Percentiles rank a stretch among this genome's conserved stretches.
phyloP scores from a whole-genome alignment of 2,329 filamentous ascomycete species.

The Xylaria sp. region DNA sequence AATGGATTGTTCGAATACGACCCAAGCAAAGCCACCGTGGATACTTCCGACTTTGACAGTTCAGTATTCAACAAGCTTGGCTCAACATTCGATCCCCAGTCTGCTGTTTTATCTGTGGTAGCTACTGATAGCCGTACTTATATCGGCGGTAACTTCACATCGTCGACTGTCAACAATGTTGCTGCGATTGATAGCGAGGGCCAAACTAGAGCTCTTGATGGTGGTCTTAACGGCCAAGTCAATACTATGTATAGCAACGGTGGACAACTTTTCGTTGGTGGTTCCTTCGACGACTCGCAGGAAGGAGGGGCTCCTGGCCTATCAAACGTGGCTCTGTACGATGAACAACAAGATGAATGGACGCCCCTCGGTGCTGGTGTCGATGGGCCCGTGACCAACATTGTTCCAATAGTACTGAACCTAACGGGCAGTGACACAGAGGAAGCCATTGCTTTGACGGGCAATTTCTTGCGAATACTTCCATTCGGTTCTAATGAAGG shows the following conservation, averaged over 20 bases:
- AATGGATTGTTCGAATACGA: conserved; percentile 93
- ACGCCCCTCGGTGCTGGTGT: conserved; percentile 82
- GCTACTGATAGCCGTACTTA: conserved; percentile 70
- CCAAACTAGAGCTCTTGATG: conserved; percentile 65
- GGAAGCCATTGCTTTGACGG: conserved; percentile 78
- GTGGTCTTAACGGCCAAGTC: conserved; percentile 83
- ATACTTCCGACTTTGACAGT: conserved; percentile 66
- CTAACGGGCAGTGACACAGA: conserved; percentile 72
- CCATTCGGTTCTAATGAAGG: conserved; percentile 68
- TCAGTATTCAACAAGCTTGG: conserved; percentile 82
- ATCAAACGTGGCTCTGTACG: conserved; percentile 78
- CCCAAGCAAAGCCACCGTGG: conserved; percentile 63
- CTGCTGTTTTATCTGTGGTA: conserved; percentile 72
- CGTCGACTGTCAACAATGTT: conserved; percentile 72
- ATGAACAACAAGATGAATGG: conserved; percentile 73
- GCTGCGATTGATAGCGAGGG: conserved; percentile 73
- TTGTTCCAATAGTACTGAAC: conserved; percentile 82
- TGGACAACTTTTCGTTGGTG: conserved; percentile 77
- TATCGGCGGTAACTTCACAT: conserved; percentile 84
- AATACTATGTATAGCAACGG: conserved; percentile 70
- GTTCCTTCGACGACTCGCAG: conserved; percentile 78
- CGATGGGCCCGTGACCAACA: conserved; percentile 74
- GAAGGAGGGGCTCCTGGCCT: conserved; percentile 67
- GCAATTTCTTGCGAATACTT: conserved; percentile 76
- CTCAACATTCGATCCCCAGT: conserved; percentile 68